Evolutionary conservation across 1,284 basidiomycete species (phyloP).

Genomic region (Pseudomicrostroma phylloplanum): DNA sequence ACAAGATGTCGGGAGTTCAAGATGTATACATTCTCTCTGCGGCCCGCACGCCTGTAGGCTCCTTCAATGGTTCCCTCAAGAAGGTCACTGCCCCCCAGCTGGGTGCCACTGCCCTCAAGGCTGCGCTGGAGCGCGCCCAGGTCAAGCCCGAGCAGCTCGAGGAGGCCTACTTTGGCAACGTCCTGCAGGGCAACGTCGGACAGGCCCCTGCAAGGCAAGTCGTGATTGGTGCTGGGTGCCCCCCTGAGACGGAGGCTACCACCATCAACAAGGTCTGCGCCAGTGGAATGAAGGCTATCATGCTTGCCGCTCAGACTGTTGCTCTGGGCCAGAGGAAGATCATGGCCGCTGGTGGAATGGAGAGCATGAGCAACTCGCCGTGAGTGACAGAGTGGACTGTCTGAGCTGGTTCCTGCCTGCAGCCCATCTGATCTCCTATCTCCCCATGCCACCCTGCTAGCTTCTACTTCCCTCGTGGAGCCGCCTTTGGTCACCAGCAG

Average conservation of each 20-base stretch:
- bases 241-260: conserved; percentile 81
- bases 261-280: conserved; percentile 76
- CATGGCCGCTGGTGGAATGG: conserved; percentile 55
- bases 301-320: conserved; percentile 53
- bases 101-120: conserved; percentile 80
- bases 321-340: conserved; percentile 52
- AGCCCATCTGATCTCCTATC: too few species aligned
- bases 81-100: conserved; percentile 83
- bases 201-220: conserved; percentile 54
- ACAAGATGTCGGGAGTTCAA: conserved; percentile 19
- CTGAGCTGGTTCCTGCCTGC: not conserved
- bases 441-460: conserved; percentile 53
- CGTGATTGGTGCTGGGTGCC: conserved; percentile 80
- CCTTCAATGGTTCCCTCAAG: conserved; percentile 84
- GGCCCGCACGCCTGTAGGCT: conserved; percentile 87
- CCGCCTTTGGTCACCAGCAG: conserved; percentile 81
- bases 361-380: conserved; percentile 54
- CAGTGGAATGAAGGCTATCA: conserved; percentile 54
- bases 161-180: conserved; percentile 92
- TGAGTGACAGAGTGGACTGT: conserved; percentile 25
- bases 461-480: conserved; percentile 83
- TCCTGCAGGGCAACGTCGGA: conserved; percentile 52
- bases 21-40: conserved; percentile 92
- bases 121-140: conserved; percentile 70
- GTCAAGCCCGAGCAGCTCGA: conserved; percentile 77